These are phyloP conservation scores for Escallonia rubra DNA, from an alignment of 129 eudicot species.

Conservation along the genomic window DNA sequence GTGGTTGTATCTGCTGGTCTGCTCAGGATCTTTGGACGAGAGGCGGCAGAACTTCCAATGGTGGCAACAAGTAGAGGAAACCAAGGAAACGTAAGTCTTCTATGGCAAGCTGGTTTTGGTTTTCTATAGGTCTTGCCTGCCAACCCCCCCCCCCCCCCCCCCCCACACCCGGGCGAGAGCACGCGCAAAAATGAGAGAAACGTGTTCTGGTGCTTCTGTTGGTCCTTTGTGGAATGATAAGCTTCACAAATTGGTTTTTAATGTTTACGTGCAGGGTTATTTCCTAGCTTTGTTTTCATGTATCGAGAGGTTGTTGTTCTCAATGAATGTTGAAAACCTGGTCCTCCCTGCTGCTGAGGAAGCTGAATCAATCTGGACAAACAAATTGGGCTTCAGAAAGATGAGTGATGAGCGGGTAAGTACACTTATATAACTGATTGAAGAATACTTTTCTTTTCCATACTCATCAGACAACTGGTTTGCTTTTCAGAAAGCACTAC, in stretches of 20 bases:
- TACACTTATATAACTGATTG: background rate
- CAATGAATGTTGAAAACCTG: conserved; percentile 67
- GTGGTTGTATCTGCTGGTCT: conserved; percentile 88
- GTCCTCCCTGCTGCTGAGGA: conserved; percentile 99
- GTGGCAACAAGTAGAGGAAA: conserved; percentile 90
- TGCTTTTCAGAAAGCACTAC: no score
- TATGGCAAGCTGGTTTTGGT: background rate
- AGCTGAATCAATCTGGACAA: conserved; percentile 87
- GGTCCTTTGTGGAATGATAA: background rate
- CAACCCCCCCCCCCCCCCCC: no score
- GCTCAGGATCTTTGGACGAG: conserved; percentile 75
- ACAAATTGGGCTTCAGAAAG: conserved; percentile 77
- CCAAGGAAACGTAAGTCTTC: conserved; percentile 75
- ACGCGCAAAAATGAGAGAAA: no score
- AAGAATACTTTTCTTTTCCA: no score
- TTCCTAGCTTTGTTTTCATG: conserved; percentile 73
- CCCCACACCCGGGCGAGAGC: no score
- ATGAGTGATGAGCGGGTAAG: conserved; percentile 82
- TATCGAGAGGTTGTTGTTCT: conserved; percentile 63
- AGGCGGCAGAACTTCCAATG: conserved; percentile 92
- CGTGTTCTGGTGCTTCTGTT: background rate
- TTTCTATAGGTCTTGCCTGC: no score
- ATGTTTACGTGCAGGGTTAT: conserved; percentile 56
- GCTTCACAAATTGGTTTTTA: background rate
- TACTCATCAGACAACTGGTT: no score